Conservation (phyloP, 345 rosid species). For the Dipteronia sinensis region DNA sequence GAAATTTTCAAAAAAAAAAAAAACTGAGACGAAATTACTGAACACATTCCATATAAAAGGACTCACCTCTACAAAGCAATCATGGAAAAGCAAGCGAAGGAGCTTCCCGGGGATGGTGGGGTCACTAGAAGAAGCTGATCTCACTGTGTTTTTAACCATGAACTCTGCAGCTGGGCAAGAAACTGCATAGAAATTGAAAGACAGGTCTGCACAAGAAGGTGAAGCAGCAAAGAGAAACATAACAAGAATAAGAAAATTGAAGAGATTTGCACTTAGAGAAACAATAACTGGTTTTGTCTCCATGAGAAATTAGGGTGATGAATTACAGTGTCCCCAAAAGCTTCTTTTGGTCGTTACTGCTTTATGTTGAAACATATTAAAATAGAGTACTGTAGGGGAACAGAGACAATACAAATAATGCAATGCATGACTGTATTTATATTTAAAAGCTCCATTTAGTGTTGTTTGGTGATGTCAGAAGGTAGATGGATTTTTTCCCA, state of each 20-base stretch:
- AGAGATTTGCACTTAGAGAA: neutral
- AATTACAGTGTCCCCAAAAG: neutral
- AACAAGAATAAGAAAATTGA: conserved; percentile 22
- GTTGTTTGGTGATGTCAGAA: conserved; percentile 41
- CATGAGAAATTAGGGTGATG: conserved; percentile 27
- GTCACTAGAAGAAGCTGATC: conserved; percentile 66
- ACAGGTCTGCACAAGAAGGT: conserved; percentile 40
- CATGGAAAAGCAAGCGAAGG: conserved; percentile 84
- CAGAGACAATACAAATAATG: too few species aligned
- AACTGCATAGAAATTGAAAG: conserved; percentile 68
- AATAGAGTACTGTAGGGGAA: neutral
- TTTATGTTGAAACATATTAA: neutral
- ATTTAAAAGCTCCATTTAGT: conserved; percentile 38
- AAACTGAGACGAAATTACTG: neutral
- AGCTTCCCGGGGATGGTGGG: conserved; percentile 86
- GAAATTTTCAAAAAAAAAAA: neutral
- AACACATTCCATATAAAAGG: neutral
- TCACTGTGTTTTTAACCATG: conserved; percentile 61
- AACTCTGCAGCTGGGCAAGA: conserved; percentile 79
- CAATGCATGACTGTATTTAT: too few species aligned
- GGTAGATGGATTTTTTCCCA: conserved; percentile 25
- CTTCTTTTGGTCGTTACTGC: neutral
- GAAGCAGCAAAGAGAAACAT: conserved; percentile 22
- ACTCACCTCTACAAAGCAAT: conserved; percentile 86
- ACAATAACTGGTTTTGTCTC: conserved; percentile 25